Evolutionary conservation across 139 green algal species (phyloP).

Genomic region (Tetradesmus lagerheimii): DNA sequence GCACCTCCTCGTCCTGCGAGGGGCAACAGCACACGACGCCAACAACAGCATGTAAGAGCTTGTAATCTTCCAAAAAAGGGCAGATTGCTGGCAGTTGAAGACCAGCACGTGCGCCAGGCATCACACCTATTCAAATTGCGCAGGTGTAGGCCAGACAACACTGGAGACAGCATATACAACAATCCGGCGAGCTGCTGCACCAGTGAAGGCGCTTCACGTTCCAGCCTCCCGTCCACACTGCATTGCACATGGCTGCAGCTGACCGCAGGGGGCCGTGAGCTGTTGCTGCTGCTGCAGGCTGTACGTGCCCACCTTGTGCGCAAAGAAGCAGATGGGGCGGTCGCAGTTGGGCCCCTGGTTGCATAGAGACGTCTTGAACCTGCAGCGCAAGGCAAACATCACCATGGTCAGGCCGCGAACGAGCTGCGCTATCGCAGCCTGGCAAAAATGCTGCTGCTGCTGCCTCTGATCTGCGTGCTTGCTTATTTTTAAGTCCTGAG

Average conservation of each 20-base stretch:
- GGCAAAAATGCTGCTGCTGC: neutral
- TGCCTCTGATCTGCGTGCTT: neutral
- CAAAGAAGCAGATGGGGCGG: slow-evolving; percentile 77
- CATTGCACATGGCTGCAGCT: no score
- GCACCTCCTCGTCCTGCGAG: slow-evolving; percentile 34
- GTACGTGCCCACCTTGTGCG: slow-evolving; percentile 52
- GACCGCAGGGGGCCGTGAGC: no score
- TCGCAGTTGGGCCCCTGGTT: slow-evolving; percentile 70
- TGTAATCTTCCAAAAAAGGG: no score
- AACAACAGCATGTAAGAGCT: neutral
- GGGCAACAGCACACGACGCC: neutral
- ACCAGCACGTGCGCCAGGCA: no score
- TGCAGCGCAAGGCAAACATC: neutral
- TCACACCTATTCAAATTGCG: no score
- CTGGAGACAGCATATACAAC: no score
- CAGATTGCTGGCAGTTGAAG: no score
- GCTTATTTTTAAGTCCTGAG: no score
- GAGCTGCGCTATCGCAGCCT: neutral
- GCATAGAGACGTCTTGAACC: slow-evolving; percentile 76
- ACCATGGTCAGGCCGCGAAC: neutral
- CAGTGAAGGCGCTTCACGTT: no score
- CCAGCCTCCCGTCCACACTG: no score
- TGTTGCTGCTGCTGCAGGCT: neutral
- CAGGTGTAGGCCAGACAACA: no score
- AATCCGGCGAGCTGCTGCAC: no score